Evolutionary conservation across 202 grass and related monocot genomes (phyloP), one percentile per base, ranked within the genome.

Genomic region (Digitaria exilis): DNA sequence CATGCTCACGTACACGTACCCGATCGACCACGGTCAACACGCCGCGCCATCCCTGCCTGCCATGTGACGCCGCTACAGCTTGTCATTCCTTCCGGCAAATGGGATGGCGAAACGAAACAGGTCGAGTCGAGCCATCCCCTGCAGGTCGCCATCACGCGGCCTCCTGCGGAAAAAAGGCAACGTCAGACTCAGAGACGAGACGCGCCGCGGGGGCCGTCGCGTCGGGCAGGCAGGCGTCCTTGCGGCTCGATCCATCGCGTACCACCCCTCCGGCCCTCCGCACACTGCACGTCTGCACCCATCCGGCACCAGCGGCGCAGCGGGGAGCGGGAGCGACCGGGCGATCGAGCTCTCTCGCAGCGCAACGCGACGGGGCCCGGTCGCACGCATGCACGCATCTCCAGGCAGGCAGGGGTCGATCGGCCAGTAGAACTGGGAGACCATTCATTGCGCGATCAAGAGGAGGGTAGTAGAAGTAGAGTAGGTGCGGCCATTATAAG

Each of bases 401-500:
- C 78, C 56, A 85, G 7, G 75, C n/a, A n/a, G n/a, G n/a, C 37
- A 43, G 32, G 50, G 22, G 51, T 22, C 39, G 10, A 11, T 25
- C 43, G 24, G 60, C 62, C 64, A 56, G 49, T 56, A 41, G 64
- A 80, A 80, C 62, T 55, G 70, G 77, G 66, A 80, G 80, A 64
- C 82, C 75, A 80, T 86, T 73, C 63, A 91, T 80, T 73, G 85
- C 37, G 41, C 64, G 4, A 34, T 7, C 29, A 43, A 62, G 76
- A 21, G 62, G 88, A 34, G 46, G 13, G 45, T 0, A 49, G 48
- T 50, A 51, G n/a, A n/a, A n/a, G 37, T 39, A 39, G 37, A 39
- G 76, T 81, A 73, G 87, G 84, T 87, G 80, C 45, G 71, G 76
- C 84, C 70, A 87, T 92, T 90, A 90, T 86, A 90, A 90, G 88